Conservation (phyloP, 441 rosid genomes). For the Gossypium aridum region DNA sequence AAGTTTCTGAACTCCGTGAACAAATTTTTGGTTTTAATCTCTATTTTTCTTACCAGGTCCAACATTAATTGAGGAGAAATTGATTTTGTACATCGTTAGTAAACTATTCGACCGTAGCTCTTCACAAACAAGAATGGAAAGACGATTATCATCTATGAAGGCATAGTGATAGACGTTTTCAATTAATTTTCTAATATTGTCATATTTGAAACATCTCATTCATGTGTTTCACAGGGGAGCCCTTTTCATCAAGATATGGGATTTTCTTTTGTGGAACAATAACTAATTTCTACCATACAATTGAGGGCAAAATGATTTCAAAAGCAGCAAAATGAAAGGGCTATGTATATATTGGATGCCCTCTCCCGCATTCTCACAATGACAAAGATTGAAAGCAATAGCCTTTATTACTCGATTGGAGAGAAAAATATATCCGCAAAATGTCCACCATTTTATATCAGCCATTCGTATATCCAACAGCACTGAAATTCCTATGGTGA, state of each 20-base stretch:
- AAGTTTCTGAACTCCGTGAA: too few species aligned
- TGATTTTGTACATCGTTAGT: not conserved
- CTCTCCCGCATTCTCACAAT: conserved; percentile 8
- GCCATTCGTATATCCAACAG: not conserved
- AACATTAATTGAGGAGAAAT: too few species aligned
- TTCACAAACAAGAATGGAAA: not conserved
- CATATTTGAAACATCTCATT: not conserved
- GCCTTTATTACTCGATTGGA: not conserved
- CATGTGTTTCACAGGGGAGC: not conserved
- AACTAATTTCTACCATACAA: conserved; percentile 6
- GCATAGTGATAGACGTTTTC: not conserved
- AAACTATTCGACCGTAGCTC: not conserved
- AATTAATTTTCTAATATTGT: not conserved
- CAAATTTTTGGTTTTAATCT: too few species aligned
- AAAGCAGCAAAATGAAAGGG: not conserved
- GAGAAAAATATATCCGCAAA: too few species aligned
- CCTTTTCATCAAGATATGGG: not conserved
- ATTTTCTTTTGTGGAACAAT: not conserved
- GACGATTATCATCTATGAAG: not conserved
- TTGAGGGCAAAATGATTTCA: conserved; percentile 13
- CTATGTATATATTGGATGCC: conserved; percentile 9
- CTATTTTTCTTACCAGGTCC: too few species aligned
- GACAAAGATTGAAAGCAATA: conserved; percentile 13
- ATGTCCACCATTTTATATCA: not conserved
- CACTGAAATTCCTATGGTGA: not conserved